Conservation (phyloP, 768 basidiomycete genomes). For the Rhodotorula kratochvilovae region DNA sequence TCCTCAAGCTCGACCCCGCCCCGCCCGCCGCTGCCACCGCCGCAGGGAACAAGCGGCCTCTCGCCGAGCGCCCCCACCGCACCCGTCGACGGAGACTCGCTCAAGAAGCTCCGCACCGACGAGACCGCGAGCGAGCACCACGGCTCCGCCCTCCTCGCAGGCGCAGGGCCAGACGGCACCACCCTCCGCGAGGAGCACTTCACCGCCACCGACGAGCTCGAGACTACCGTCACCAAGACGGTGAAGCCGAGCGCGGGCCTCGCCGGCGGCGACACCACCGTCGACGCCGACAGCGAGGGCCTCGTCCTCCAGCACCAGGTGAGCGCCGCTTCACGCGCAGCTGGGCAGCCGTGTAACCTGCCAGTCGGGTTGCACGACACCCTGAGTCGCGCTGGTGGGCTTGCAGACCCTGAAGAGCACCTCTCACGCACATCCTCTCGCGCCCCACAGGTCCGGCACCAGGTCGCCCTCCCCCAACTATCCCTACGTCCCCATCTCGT, state of each 20-base stretch:
- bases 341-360: no score
- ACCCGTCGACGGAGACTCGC: constrained; percentile 7
- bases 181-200: constrained; percentile 12
- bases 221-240: constrained; percentile 87
- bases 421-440: background rate
- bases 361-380: no score
- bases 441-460: constrained; percentile 71
- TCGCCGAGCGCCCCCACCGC: constrained; percentile 11
- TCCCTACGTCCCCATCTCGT: constrained; percentile 79
- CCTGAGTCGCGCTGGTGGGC: no score
- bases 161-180: background rate
- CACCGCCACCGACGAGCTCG: constrained; percentile 85
- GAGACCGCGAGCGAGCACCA: background rate
- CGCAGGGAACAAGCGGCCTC: constrained; percentile 7
- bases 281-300: constrained; percentile 46
- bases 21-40: background rate
- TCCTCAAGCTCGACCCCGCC: constrained; percentile 7
- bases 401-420: no score
- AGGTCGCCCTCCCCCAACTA: constrained; percentile 94
- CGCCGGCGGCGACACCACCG: constrained; percentile 53
- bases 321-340: background rate
- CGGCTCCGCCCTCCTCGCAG: background rate
- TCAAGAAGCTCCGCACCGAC: constrained; percentile 18
- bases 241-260: constrained; percentile 83
- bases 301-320: constrained; percentile 49